Conservation (phyloP, 352 stramenopile genomes). For the Phytophthora multivora region DNA sequence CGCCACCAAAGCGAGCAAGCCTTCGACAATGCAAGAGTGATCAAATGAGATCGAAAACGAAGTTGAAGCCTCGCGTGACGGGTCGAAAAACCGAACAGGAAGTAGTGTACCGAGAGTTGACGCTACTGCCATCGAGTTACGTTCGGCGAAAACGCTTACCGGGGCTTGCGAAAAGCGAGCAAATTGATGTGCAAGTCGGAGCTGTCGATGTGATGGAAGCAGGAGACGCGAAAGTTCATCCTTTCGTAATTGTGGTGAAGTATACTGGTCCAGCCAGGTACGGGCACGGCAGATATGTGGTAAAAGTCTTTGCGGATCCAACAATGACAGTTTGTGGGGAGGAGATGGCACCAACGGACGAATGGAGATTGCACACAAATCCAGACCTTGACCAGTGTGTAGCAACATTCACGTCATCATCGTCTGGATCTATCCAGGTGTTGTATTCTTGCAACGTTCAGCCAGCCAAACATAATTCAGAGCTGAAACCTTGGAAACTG, state of each 20-base stretch:
- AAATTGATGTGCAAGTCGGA: slow-evolving; percentile 16
- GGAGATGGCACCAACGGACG: slow-evolving; percentile 35
- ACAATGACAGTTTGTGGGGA: slow-evolving; percentile 29
- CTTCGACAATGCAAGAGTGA: neutral
- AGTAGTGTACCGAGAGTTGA: slow-evolving; percentile 45
- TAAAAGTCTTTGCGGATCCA: slow-evolving; percentile 46
- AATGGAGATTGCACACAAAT: slow-evolving; percentile 31
- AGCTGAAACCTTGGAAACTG: slow-evolving; percentile 27
- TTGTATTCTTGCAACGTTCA: slow-evolving; percentile 20
- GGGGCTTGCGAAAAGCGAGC: slow-evolving; percentile 18
- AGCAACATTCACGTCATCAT: slow-evolving; percentile 18
- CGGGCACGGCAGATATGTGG: slow-evolving; percentile 6
- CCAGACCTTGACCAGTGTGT: slow-evolving; percentile 11
- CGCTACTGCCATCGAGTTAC: slow-evolving; percentile 26
- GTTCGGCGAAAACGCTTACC: slow-evolving; percentile 17
- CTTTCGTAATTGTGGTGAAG: slow-evolving; percentile 33
- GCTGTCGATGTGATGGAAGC: slow-evolving; percentile 22
- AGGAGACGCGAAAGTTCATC: slow-evolving; percentile 22
- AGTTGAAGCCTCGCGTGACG: slow-evolving; percentile 8
- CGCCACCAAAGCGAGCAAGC: slow-evolving; percentile 3
- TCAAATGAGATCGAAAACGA: slow-evolving; percentile 12
- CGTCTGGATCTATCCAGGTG: slow-evolving; percentile 8
- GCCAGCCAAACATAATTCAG: neutral
- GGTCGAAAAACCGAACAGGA: slow-evolving; percentile 11
- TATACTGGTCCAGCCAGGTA: slow-evolving; percentile 18